Evolutionary conservation across 305 asterid genomes (phyloP).

Genomic region (Fraxinus ornus): DNA sequence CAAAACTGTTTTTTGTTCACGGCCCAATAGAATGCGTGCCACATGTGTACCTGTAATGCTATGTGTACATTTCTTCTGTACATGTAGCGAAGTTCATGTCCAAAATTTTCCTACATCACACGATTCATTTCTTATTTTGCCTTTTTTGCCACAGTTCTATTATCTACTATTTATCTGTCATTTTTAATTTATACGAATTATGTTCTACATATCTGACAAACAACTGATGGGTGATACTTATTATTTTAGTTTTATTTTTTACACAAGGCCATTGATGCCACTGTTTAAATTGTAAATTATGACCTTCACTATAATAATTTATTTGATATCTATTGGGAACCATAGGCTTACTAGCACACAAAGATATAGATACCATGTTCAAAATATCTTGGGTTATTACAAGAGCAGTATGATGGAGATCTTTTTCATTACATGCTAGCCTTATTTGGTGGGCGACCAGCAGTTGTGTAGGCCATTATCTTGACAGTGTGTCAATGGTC

Average conservation of each 20-base stretch:
- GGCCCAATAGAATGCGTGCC: no score
- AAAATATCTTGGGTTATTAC: neutral
- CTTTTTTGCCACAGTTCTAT: neutral
- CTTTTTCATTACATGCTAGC: neutral
- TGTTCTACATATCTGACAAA: neutral
- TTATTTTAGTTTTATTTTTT: neutral
- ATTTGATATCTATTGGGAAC: neutral
- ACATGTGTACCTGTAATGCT: no score
- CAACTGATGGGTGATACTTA: neutral
- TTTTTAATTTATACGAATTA: neutral
- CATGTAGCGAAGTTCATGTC: neutral
- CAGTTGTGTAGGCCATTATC: neutral
- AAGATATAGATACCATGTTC: neutral
- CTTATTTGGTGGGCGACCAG: neutral
- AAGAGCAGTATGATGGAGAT: neutral
- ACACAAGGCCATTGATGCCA: neutral
- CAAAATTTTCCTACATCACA: neutral
- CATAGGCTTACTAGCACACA: neutral
- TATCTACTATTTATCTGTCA: neutral
- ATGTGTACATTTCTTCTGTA: no score
- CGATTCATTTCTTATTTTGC: slow-evolving; percentile 3
- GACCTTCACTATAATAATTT: neutral
- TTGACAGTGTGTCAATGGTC: slow-evolving; percentile 1
- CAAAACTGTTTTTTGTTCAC: no score
- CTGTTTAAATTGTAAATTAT: neutral